Evolutionary conservation across 164 flowering plant genomes (phyloP), one percentile per base, ranked within the genome.

Genomic region (Tinospora cordifolia): DNA sequence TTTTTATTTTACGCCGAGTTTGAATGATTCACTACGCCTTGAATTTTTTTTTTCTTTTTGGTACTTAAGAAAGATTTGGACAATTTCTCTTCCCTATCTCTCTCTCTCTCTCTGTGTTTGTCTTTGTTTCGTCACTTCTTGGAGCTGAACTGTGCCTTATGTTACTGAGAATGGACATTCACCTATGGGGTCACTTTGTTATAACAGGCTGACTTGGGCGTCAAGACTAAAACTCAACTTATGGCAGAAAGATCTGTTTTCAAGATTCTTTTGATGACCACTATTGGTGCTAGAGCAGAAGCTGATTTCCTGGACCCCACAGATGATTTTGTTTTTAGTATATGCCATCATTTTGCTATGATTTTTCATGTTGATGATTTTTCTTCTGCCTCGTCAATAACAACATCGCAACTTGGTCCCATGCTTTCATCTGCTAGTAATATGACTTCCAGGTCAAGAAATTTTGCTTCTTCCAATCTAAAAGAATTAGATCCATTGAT

Each of bases 181-280:
- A 30, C 36, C 36, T 30, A 1, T 30, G 3, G 36, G 21, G 19
- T 54, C 41, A 17, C 27, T 64, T 30, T 54, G 34, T n/a, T 54
- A 36, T 71, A 11, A 74, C 87, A 95, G 99, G 90, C 88, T 77
- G 99, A 95, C 77, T 83, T 91, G 74, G 99, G 99, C 65, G 98
- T 95, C 27, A 95, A 95, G 86, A 95, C 98, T 39, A 95, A 95
- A 80, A 90, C 97, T 63, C 99, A 95, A 82, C 93, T 95, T 65
- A 76, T 91, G 90, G 99, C 99, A 54, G 99, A 95, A 82, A 92
- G 89, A 76, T 88, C 95, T 63, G 92, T 95, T 72, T 95, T 95
- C 76, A 95, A 92, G 86, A 82, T 76, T 70, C 88, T 95, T 5
- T 77, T 95, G 72, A 90, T 86, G 87, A 95, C 97, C 65, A 76